Percentiles rank a stretch among this genome's conserved stretches.
Conservation (phyloP, 306 rosid species). For the Ormosia semicastrata region DNA sequence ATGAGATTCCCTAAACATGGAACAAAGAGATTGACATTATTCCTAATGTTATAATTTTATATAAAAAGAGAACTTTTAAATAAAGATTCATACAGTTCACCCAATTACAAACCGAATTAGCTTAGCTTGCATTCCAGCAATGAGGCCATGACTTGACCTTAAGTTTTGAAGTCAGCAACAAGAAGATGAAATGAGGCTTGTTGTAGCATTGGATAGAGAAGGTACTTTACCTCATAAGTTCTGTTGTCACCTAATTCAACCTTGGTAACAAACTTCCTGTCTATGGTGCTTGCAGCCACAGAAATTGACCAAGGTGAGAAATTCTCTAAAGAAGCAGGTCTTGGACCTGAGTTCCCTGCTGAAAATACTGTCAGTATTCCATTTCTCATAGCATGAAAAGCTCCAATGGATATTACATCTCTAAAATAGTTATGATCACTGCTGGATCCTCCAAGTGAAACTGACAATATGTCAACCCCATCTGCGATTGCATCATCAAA, state of each 20-base stretch:
- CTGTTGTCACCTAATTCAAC: constrained; percentile 39
- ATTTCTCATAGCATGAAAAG: constrained; percentile 52
- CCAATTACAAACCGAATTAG: background rate
- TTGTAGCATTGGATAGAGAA: background rate
- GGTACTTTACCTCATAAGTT: constrained; percentile 35
- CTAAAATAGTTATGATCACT: background rate
- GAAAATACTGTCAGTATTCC: constrained; percentile 38
- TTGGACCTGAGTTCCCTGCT: constrained; percentile 47
- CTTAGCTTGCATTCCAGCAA: background rate
- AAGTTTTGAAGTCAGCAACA: too few relatives aligned
- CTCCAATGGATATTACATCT: constrained; percentile 28
- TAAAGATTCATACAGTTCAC: background rate
- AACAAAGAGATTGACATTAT: background rate
- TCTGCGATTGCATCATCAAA: constrained; percentile 60
- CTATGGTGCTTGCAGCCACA: constrained; percentile 50
- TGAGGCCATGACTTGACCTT: background rate
- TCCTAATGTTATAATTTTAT: background rate
- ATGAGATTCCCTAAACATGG: constrained; percentile 29
- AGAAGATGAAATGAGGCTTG: too few relatives aligned
- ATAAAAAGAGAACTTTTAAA: background rate
- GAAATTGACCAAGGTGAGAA: constrained; percentile 46
- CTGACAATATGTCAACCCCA: constrained; percentile 49
- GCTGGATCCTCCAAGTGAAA: constrained; percentile 28
- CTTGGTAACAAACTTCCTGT: constrained; percentile 44
- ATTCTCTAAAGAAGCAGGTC: background rate